These are phyloP conservation scores for Fusarium burgessii DNA, from an alignment of 2,329 filamentous ascomycete species.

Conservation along the genomic window DNA sequence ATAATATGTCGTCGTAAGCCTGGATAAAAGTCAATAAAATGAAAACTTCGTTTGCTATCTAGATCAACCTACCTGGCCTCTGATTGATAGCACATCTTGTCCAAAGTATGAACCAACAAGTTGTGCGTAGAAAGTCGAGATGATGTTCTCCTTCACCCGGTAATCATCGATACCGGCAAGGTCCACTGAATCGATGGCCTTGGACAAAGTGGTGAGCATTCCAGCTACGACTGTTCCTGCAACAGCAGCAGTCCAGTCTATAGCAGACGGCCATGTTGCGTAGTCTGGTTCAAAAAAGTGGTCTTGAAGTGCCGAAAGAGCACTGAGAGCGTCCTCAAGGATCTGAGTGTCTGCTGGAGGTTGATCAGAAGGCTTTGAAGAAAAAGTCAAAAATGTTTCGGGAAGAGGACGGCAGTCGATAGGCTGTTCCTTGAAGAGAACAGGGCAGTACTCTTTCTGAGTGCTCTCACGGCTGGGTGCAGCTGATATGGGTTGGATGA, in stretches of 20 bases:
- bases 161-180: constrained; percentile 53
- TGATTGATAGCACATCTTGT: constrained; percentile 80
- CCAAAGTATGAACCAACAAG: constrained; percentile 85
- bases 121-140: constrained; percentile 85
- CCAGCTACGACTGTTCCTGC: constrained; percentile 83
- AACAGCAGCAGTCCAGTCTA: constrained; percentile 95
- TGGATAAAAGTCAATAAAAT: constrained; percentile 50
- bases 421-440: constrained; percentile 37
- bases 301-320: constrained; percentile 80
- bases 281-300: constrained; percentile 81
- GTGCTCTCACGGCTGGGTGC: constrained; percentile 21
- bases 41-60: too few relatives aligned
- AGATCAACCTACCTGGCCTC: constrained; percentile 61
- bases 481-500: constrained; percentile 17
- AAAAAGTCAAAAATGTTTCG: constrained; percentile 40
- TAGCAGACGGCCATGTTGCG: constrained; percentile 85
- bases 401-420: constrained; percentile 37
- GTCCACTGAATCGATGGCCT: constrained; percentile 60
- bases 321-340: constrained; percentile 67
- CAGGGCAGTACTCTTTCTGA: constrained; percentile 39
- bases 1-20: constrained; percentile 94
- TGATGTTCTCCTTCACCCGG: constrained; percentile 77
- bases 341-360: constrained; percentile 40
- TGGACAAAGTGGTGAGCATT: constrained; percentile 77
- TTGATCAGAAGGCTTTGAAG: constrained; percentile 8